A percentile compares a stretch with the other conserved stretches of the same genome.
These are phyloP conservation scores for Ceratobasidium sp. DNA, from an alignment of 1,284 basidiomycete species.

Conservation along the genomic window DNA sequence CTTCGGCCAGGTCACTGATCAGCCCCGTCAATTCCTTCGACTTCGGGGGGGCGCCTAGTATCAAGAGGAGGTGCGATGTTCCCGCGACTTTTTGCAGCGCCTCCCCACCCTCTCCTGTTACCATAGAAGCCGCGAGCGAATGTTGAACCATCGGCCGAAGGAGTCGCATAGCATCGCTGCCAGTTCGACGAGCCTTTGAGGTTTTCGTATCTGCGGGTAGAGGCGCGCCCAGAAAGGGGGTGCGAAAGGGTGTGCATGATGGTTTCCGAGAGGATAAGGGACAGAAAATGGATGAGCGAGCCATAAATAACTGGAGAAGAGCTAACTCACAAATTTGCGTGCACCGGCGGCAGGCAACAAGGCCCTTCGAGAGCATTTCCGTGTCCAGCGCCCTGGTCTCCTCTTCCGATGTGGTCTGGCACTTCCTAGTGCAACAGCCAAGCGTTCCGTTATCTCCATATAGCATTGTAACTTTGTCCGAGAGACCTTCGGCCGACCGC, in stretches of 20 bases:
- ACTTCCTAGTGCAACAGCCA: not conserved
- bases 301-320: not conserved
- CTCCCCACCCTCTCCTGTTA: not conserved
- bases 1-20: not conserved
- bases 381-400: not conserved
- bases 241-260: no score
- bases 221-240: no score
- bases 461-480: not conserved
- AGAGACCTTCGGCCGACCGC: not conserved
- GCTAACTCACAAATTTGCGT: not conserved
- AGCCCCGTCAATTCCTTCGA: not conserved
- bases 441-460: constrained; percentile 11
- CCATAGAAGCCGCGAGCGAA: not conserved
- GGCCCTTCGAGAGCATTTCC: not conserved
- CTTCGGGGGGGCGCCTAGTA: not conserved
- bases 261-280: no score
- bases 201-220: not conserved
- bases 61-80: constrained; percentile 8
- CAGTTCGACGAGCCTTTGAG: not conserved
- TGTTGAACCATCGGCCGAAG: constrained; percentile 5
- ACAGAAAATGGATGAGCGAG: no score
- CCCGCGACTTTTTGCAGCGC: not conserved
- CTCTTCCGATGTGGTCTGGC: not conserved
- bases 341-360: not conserved
- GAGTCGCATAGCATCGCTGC: not conserved